These are phyloP conservation scores for Ilex paraguariensis DNA, from an alignment of 305 asterid species.

Conservation along the genomic window DNA sequence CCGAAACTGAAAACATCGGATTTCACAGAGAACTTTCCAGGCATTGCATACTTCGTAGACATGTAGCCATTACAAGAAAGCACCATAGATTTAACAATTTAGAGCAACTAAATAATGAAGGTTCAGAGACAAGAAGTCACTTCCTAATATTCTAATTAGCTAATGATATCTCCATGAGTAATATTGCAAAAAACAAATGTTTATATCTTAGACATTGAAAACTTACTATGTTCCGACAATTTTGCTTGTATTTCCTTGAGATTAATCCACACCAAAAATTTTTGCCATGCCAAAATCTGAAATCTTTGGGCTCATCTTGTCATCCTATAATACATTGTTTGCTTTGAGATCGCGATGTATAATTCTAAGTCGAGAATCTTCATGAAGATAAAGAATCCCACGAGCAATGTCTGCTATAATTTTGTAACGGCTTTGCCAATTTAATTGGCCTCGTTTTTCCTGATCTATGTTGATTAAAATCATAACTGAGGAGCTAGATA, in stretches of 20 bases:
- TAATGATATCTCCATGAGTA: too few species aligned
- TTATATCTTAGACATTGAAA: neutral
- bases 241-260: constrained; percentile 18
- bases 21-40: constrained; percentile 9
- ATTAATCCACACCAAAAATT: constrained; percentile 17
- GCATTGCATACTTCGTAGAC: constrained; percentile 17
- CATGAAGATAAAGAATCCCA: constrained; percentile 50
- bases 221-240: constrained; percentile 34
- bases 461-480: constrained; percentile 9
- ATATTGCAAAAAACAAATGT: neutral
- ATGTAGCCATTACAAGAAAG: constrained; percentile 13
- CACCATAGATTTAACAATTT: too few species aligned
- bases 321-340: constrained; percentile 25
- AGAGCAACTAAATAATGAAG: too few species aligned
- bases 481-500: too few species aligned
- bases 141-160: too few species aligned
- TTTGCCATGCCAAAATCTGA: constrained; percentile 41
- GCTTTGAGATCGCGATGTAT: constrained; percentile 44
- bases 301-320: constrained; percentile 27
- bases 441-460: constrained; percentile 20
- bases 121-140: too few species aligned
- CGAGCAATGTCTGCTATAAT: constrained; percentile 42
- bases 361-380: constrained; percentile 28
- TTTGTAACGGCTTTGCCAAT: constrained; percentile 29
- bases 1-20: constrained; percentile 21